A percentile compares a stretch with the other conserved stretches of the same genome.
Conservation (phyloP, 2,329 filamentous ascomycete genomes). For the Parascedosporium putredinis region DNA sequence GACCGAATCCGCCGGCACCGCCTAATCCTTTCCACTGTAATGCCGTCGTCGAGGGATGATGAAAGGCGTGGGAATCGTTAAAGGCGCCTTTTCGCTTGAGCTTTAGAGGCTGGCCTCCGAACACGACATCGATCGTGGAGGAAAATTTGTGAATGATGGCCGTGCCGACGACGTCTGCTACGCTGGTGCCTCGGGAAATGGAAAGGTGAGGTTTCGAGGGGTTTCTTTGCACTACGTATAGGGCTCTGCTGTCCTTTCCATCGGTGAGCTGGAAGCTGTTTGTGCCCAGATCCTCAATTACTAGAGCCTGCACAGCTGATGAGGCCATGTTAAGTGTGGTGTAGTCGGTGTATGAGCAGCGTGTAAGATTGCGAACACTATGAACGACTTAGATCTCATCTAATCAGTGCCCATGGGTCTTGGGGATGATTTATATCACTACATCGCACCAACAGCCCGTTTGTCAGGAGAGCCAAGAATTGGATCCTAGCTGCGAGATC, state of each 20-base stretch:
- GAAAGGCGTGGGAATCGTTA: slow-evolving; percentile 8
- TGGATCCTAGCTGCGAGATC: too few species aligned
- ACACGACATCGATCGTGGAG: slow-evolving; percentile 9
- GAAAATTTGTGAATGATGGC: slow-evolving; percentile 10
- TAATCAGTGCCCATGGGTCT: too few species aligned
- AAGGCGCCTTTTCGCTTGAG: slow-evolving; percentile 5
- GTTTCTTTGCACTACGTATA: slow-evolving; percentile 3
- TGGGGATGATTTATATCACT: too few species aligned
- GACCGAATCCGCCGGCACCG: slow-evolving; percentile 8
- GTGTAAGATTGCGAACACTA: too few species aligned
- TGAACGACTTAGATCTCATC: too few species aligned
- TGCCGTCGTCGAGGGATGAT: slow-evolving; percentile 8
- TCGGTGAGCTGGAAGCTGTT: too few species aligned
- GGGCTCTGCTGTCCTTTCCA: background rate
- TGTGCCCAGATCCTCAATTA: too few species aligned
- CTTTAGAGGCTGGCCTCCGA: slow-evolving; percentile 10
- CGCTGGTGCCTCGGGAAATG: background rate
- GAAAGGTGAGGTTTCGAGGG: background rate
- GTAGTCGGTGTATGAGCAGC: too few species aligned
- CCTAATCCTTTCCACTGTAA: slow-evolving; percentile 10
- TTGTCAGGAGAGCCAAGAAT: too few species aligned
- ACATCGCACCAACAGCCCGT: too few species aligned
- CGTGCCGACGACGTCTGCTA: background rate
- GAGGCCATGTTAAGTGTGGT: too few species aligned
- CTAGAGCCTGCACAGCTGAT: too few species aligned